Evolutionary conservation across 805 yeast species (phyloP), one percentile per base, ranked within the genome.

Genomic region (Cyberlindnera maclurae): DNA sequence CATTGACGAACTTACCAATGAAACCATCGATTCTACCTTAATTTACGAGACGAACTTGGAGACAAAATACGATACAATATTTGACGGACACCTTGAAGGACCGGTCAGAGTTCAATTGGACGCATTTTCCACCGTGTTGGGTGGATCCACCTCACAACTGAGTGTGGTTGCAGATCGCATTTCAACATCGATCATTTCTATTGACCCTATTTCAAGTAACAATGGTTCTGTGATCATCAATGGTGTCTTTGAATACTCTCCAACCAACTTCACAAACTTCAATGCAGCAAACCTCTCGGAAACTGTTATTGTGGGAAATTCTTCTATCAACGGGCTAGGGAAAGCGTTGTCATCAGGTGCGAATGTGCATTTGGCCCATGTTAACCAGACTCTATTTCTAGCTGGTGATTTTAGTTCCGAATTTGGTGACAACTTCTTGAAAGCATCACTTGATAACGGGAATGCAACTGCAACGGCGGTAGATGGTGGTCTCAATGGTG

Each of bases 221-320:
- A 59, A 63, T 37, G 58, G 63, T 2, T 51, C 66, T 1, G 42
- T 77, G 26, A 52, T 67, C 2, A 57, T 89, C 36, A 82, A 84
- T 57, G 95, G 95, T 9, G 51, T 90, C 15, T 86, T 90, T 54
- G 96, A 90, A 61, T 93, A 81, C 58, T 78, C 86, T 1, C 61
- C 78, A 28, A 59, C 73, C 3, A 88, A 88, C 56, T 86, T 83
- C 56, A 63, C 81, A 4, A 44, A 51, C 11, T 46, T 57, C 18
- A 52, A 59, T 12, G 47, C 54, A 30, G 50, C 60, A 9, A 47
- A 60, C 26, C 38, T 53, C 41, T 18, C 43, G 16, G 46, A 50
- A 29, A 40, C 49, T 11, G 38, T 41, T 1, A 45, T 50, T 28
- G 62, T 77, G 30, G 76, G 78, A 0, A 68, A 74, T 46, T 68